Conservation (phyloP, 2,329 filamentous ascomycete species). For the Cephalotrichum gorgonifer region DNA sequence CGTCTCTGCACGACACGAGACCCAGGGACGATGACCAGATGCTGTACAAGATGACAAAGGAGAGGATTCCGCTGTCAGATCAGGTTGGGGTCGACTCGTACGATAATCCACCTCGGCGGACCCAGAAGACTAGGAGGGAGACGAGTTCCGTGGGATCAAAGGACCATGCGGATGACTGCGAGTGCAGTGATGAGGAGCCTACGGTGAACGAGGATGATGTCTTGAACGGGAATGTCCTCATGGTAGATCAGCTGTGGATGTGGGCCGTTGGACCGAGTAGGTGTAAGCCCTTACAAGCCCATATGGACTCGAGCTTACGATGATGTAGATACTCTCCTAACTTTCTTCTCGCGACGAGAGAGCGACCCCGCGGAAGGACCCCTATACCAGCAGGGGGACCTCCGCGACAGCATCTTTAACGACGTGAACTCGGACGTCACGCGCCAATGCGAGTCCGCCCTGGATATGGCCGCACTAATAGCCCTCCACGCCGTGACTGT, state of each 20-base stretch:
- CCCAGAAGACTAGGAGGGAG: conserved; percentile 7
- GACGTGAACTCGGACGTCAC: conserved; percentile 56
- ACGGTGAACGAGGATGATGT: conserved; percentile 24
- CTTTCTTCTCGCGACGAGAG: conserved; percentile 45
- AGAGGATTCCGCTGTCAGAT: conserved; percentile 13
- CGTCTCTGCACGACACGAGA: conserved; percentile 47
- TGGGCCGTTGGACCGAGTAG: conserved; percentile 45
- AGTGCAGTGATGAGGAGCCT: conserved; percentile 18
- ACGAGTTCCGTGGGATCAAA: conserved; percentile 3
- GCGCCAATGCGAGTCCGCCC: conserved; percentile 48
- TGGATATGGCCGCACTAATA: conserved; percentile 53
- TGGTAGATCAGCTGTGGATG: conserved; percentile 58
- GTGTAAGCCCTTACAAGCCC: conserved; percentile 10
- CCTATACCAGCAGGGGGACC: conserved; percentile 48
- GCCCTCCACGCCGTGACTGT: conserved; percentile 53
- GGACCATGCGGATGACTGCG: conserved; percentile 8
- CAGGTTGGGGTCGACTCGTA: conserved; percentile 4
- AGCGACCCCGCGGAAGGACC: conserved; percentile 43
- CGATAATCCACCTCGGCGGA: conserved; percentile 6
- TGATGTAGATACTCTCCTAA: conserved; percentile 34
- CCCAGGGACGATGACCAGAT: conserved; percentile 57
- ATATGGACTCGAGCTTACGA: background rate
- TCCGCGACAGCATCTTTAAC: conserved; percentile 54
- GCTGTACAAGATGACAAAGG: conserved; percentile 54
- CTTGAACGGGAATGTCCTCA: conserved; percentile 47